phyloP scores from a whole-genome alignment of 1,284 basidiomycete genomes.

The Microbotryum saponariae region DNA sequence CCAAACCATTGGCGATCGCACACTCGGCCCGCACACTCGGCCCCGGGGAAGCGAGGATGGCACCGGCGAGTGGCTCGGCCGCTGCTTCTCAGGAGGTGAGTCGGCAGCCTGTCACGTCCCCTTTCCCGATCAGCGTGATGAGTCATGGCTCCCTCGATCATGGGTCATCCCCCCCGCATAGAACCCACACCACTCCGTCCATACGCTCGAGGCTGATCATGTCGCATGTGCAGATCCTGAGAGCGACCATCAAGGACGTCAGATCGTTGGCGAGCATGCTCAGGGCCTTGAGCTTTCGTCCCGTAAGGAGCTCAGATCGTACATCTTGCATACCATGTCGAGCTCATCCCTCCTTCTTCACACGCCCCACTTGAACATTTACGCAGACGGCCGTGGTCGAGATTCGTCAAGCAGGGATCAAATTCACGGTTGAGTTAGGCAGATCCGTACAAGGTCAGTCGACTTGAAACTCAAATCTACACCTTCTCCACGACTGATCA shows the following conservation, averaged over 20 bases:
- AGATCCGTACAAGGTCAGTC: conserved; percentile 39
- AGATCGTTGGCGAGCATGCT: conserved; percentile 33
- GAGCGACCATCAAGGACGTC: conserved; percentile 29
- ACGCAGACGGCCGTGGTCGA: conserved; percentile 67
- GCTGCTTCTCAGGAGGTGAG: too few relatives aligned
- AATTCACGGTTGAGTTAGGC: conserved; percentile 77
- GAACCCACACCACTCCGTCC: too few relatives aligned
- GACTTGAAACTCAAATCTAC: neutral
- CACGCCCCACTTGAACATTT: neutral
- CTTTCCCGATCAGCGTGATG: too few relatives aligned
- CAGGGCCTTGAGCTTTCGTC: conserved; percentile 26
- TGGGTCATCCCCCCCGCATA: too few relatives aligned
- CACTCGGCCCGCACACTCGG: too few relatives aligned
- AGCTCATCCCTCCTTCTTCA: neutral
- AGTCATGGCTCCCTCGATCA: too few relatives aligned
- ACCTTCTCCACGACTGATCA: neutral
- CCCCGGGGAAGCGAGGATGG: too few relatives aligned
- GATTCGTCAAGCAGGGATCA: conserved; percentile 60
- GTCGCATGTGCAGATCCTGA: conserved; percentile 8
- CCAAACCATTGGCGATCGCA: too few relatives aligned
- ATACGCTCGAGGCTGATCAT: too few relatives aligned
- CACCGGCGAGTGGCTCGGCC: too few relatives aligned
- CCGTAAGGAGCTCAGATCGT: neutral
- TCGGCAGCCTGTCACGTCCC: too few relatives aligned
- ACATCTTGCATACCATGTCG: neutral